Percentiles rank a stretch among this genome's conserved stretches.
These are phyloP conservation scores for Serendipita sp. DNA, from an alignment of 768 basidiomycete genomes.

Conservation along the genomic window DNA sequence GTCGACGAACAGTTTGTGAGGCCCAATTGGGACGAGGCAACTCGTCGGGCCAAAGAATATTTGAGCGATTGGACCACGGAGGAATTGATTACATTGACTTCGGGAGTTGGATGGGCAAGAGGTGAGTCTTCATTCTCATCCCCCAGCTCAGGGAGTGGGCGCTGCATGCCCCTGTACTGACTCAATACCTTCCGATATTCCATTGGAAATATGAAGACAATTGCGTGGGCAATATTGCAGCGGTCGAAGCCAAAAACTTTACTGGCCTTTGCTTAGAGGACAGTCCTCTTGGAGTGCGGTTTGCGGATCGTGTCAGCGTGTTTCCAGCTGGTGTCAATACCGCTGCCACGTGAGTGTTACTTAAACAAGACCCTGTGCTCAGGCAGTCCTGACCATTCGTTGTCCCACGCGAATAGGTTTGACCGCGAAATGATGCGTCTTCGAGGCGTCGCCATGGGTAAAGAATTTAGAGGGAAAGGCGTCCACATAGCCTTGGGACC, in stretches of 20 bases:
- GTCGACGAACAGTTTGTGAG: not conserved
- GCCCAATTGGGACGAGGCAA: not conserved
- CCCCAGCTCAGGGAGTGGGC: not conserved
- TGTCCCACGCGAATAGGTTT: slow-evolving; percentile 23
- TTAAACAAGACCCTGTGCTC: not conserved
- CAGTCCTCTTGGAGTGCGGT: slow-evolving; percentile 63
- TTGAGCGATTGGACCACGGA: not conserved
- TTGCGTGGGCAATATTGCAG: slow-evolving; percentile 12
- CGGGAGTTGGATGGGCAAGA: slow-evolving; percentile 2
- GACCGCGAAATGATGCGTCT: slow-evolving; percentile 62
- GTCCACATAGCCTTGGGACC: slow-evolving; percentile 46
- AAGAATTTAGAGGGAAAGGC: slow-evolving; percentile 71
- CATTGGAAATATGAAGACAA: not conserved
- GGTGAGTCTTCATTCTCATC: not conserved
- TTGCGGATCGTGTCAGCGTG: slow-evolving; percentile 51
- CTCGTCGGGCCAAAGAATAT: not conserved
- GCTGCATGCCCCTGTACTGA: too few species aligned
- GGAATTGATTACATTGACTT: not conserved
- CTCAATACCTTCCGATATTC: too few species aligned
- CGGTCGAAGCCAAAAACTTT: slow-evolving; percentile 9
- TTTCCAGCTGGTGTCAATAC: slow-evolving; percentile 78
- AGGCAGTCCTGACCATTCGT: not conserved
- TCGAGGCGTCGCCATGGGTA: slow-evolving; percentile 63
- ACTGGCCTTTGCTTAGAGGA: slow-evolving; percentile 26
- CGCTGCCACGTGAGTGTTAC: slow-evolving; percentile 50